Evolutionary conservation across 495 filamentous ascomycete genomes (phyloP), one percentile per base, ranked within the genome.

Genomic region (Tricharina praecox): DNA sequence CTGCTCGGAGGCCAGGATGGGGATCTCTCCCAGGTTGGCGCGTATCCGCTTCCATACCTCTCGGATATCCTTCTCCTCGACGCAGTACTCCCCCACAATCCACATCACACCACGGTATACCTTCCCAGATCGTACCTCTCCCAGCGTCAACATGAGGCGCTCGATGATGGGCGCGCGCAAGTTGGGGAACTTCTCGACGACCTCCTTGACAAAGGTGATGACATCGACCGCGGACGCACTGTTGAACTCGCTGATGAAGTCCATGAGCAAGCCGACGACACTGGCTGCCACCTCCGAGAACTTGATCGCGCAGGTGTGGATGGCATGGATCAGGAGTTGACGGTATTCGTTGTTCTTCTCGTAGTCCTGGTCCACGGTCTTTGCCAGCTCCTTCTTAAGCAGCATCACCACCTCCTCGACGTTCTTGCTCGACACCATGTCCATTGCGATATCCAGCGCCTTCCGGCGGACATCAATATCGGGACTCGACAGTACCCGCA

Each of bases 301-400:
- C 61, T 90, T 94, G 69, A 99, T 94, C 49, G 92, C 92, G 63
- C 88, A 96, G 60, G 83, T 84, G 64, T 99, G 92, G 59, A 99
- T 96, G 39, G 86, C 84, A 62, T 95, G 85, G 53, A 99, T 94
- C 40, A 99, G 70, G 1, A 96, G 70, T 63, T 90, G 85, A 52
- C 92, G 82, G 63, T 99, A 96, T 63, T 97, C 90, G 67, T 75
- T 83, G 67, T 95, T 96, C 76, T 94, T 94, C 67, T 99, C 92
- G 67, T 94, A 95, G 62, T 94, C 84, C 66, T 96, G 88, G 63
- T 99, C 88, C 28, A 96, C 82, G 0, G 92, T 96, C 72, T 95
- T 96, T 33, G 83, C 77, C 35, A 99, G 77, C 64, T 99, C 92
- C 62, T 95, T 96, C 68, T 96, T 96, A 24, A 99, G 71, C 0